These are phyloP conservation scores for Coelastrella sp. DNA, from an alignment of 139 green algal species.

Conservation along the genomic window DNA sequence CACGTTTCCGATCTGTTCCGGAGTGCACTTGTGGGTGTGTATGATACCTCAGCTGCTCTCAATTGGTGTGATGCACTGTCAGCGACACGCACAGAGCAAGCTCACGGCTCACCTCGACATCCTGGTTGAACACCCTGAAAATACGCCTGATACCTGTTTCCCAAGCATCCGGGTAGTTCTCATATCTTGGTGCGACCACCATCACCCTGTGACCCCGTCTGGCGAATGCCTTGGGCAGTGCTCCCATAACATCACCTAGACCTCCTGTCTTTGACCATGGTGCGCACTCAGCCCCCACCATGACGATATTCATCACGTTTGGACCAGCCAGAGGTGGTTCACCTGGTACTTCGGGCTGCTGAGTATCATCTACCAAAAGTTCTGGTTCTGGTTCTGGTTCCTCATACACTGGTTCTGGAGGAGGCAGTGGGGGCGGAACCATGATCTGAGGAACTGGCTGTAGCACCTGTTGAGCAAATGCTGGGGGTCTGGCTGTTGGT, in stretches of 20 bases:
- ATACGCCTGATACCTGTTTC: constrained; percentile 80
- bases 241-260: constrained; percentile 95
- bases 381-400: background rate
- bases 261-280: constrained; percentile 98
- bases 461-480: constrained; percentile 42
- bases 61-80: too few species aligned
- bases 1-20: too few species aligned
- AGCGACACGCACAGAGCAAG: too few species aligned
- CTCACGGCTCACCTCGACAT: constrained; percentile 71
- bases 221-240: constrained; percentile 92
- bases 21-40: too few species aligned
- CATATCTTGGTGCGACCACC: constrained; percentile 87
- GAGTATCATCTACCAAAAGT: background rate
- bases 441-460: constrained; percentile 20
- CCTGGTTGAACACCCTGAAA: constrained; percentile 70
- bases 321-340: constrained; percentile 55
- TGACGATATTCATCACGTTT: constrained; percentile 94
- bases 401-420: background rate
- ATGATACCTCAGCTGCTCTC: too few species aligned
- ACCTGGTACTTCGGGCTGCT: background rate
- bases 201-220: constrained; percentile 91
- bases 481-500: background rate
- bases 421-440: background rate
- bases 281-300: constrained; percentile 96
- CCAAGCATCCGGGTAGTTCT: constrained; percentile 76